Base-by-base conservation (phyloP, 129 eudicot genomes). In the Flaveria trinervia region DNA sequence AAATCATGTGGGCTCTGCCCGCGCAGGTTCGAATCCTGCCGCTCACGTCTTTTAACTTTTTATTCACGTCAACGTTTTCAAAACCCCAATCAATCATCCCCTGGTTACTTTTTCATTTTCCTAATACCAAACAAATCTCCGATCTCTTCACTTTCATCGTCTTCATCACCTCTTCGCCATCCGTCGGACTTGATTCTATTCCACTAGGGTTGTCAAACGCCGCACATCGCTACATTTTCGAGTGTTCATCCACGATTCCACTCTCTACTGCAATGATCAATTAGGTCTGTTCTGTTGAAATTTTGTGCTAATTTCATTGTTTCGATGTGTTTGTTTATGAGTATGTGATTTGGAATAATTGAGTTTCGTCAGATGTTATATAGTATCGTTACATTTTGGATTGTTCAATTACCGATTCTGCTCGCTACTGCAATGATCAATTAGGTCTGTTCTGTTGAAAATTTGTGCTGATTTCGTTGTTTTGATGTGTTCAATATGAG, bases 1-100 rank as follows among this genome's bases (percentile, higher is more conserved):
- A 88, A 92, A 92, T 90, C 96, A 92, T 92, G 98, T 92, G 92
- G 94, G 92, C 92, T 90, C 9, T 89, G 94, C 92, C 98, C 90
- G 94, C 91, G 91, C 91, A 88, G 93, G 96, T 90, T 88, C 93
- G 91, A 90, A 85, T 90, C 96, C 91, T 85, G 92, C 92, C 89
- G 92, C 62, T 78, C 76, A 78, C 82, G 82, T 1, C 2, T 65
- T 65, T 44, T 18, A 4, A 0, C 4, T 9, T 14, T 22, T 16
- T n/a, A 17, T 67, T 2, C 6, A 15, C 39, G 1, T 14, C 44
- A 14, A 26, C 49, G 16, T 14, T 41, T 23, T 18, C 55, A 22
- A 43, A 77, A 78, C 76, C 46, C 70, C 20, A 43, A 70, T 25
- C 41, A 5, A 5, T 36, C 7, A 28, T 46, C 22, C 3, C 4